A percentile compares a stretch with the other conserved stretches of the same genome.
Conservation (phyloP, 345 rosid species). For the Eutrema japonicum region DNA sequence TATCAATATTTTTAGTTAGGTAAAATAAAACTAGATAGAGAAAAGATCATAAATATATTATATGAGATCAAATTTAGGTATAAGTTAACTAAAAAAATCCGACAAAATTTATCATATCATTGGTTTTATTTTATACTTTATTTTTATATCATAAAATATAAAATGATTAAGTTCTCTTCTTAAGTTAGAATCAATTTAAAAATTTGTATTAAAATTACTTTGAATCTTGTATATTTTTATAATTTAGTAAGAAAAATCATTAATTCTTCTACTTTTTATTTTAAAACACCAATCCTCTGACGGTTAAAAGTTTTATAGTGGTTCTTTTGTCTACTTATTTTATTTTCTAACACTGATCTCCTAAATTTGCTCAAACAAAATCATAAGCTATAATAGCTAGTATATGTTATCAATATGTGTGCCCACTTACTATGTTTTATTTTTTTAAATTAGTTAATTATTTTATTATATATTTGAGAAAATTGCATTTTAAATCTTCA, state of each 20-base stretch:
- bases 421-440: neutral
- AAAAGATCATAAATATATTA: neutral
- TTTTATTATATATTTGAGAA: neutral
- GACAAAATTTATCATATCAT: neutral
- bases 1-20: neutral
- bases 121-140: neutral
- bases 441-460: neutral
- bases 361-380: slow-evolving; percentile 8
- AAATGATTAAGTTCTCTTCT: neutral
- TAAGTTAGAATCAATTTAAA: neutral
- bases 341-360: neutral
- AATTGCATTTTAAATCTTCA: no score
- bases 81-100: neutral
- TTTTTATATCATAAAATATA: neutral
- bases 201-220: neutral
- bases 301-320: neutral
- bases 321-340: neutral
- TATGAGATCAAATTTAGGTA: neutral
- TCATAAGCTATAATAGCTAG: slow-evolving; percentile 5
- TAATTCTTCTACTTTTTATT: neutral
- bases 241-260: neutral
- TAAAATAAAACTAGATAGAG: neutral
- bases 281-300: neutral
- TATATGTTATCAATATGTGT: neutral
- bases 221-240: neutral